Evolutionary conservation across 2,329 filamentous ascomycete species (phyloP).

Genomic region (Proliferodiscus dingleyae): DNA sequence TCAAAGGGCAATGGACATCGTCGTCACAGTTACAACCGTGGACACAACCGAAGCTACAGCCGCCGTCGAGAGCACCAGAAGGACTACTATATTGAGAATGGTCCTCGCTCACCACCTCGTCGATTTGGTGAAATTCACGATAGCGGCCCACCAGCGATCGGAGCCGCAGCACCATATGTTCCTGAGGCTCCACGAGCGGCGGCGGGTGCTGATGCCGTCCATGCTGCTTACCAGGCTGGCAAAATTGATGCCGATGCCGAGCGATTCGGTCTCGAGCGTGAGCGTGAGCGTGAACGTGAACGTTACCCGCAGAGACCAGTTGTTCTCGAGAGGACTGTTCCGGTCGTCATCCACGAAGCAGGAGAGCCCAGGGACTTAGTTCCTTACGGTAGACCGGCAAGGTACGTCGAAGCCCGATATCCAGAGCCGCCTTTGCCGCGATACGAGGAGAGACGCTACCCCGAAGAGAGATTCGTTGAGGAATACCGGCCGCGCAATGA

Average conservation of each 20-base stretch:
- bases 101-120: constrained; percentile 16
- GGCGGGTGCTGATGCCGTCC: constrained; percentile 15
- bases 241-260: constrained; percentile 25
- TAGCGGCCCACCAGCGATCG: not conserved
- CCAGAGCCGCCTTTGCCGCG: constrained; percentile 6
- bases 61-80: constrained; percentile 16
- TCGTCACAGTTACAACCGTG: constrained; percentile 9
- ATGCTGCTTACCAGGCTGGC: constrained; percentile 25
- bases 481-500: not conserved
- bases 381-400: constrained; percentile 10
- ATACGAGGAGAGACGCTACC: constrained; percentile 8
- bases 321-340: constrained; percentile 2
- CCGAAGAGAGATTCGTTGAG: constrained; percentile 15
- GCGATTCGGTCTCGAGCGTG: constrained; percentile 12
- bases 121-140: constrained; percentile 1
- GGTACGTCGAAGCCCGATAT: constrained; percentile 9
- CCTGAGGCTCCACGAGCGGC: constrained; percentile 20
- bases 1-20: not conserved
- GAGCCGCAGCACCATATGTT: constrained; percentile 7
- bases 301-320: constrained; percentile 8
- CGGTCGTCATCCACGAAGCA: not conserved
- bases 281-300: constrained; percentile 13
- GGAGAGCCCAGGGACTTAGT: constrained; percentile 2
- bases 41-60: constrained; percentile 17
- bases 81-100: constrained; percentile 13